These are phyloP conservation scores for Mycotypha africana DNA, from an alignment of 371 early-diverging fungal species.

Conservation along the genomic window DNA sequence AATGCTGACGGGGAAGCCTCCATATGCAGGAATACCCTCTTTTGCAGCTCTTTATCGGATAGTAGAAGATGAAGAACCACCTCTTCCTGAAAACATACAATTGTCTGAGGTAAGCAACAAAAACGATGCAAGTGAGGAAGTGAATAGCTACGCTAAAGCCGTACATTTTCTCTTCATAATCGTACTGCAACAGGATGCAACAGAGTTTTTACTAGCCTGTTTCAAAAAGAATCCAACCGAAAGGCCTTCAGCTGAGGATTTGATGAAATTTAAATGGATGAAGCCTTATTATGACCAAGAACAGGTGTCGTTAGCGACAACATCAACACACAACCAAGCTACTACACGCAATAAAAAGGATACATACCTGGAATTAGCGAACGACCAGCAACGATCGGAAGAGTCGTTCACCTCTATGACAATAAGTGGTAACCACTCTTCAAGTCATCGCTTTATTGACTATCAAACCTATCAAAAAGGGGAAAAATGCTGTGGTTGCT, in stretches of 20 bases:
- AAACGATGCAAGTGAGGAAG: no score
- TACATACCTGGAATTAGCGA: not conserved
- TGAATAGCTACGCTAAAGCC: no score
- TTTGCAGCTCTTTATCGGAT: constrained; percentile 87
- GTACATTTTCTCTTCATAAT: no score
- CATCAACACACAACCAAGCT: not conserved
- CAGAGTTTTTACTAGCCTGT: constrained; percentile 70
- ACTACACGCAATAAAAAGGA: constrained; percentile 1
- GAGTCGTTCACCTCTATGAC: no score
- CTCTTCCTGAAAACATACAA: constrained; percentile 61
- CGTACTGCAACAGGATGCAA: constrained; percentile 52
- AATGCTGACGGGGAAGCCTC: constrained; percentile 84
- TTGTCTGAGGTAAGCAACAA: constrained; percentile 65
- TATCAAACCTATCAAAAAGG: constrained; percentile 1
- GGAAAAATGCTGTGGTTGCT: constrained; percentile 5
- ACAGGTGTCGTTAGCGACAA: not conserved
- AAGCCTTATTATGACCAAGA: constrained; percentile 2
- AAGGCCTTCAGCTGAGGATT: constrained; percentile 63
- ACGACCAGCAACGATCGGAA: no score
- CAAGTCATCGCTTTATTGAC: constrained; percentile 1
- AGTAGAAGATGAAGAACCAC: constrained; percentile 83
- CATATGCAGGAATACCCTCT: constrained; percentile 71
- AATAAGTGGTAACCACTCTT: not conserved
- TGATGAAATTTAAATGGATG: constrained; percentile 64
- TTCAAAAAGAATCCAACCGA: constrained; percentile 73